Evolutionary conservation across 23 red algal genomes (phyloP).

Genomic region (Agarophyton chilense): DNA sequence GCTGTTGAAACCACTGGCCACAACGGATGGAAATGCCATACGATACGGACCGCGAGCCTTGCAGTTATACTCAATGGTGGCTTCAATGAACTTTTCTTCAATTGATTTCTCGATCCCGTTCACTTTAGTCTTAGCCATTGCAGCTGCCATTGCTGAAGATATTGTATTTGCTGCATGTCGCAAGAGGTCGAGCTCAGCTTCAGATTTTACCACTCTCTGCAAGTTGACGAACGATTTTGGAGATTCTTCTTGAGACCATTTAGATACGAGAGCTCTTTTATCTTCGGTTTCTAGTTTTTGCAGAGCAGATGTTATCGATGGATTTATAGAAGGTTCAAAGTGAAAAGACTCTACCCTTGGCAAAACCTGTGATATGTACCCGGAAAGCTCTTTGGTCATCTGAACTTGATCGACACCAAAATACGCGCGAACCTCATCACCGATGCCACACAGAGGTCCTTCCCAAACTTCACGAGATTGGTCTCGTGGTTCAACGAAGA

Average conservation of each 20-base stretch:
- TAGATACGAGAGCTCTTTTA: constrained; percentile 27
- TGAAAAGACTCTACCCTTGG: constrained; percentile 31
- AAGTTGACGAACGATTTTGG: constrained; percentile 47
- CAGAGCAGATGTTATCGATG: constrained; percentile 36
- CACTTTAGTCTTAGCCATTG: constrained; percentile 60
- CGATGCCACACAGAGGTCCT: constrained; percentile 70
- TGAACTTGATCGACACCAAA: constrained; percentile 53
- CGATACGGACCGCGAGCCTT: constrained; percentile 58
- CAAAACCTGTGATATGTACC: not conserved
- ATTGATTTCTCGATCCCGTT: constrained; percentile 5
- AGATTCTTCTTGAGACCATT: constrained; percentile 8
- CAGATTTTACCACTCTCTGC: constrained; percentile 79
- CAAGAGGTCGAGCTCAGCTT: constrained; percentile 72
- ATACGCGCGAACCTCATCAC: constrained; percentile 46
- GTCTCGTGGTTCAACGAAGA: constrained; percentile 70
- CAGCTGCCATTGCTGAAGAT: constrained; percentile 49
- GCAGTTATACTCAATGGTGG: constrained; percentile 67
- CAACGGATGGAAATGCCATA: constrained; percentile 89
- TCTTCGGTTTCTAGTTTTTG: constrained; percentile 5
- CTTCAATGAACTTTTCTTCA: constrained; percentile 71
- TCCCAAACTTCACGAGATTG: constrained; percentile 85
- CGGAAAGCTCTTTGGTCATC: not conserved
- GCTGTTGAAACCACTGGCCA: constrained; percentile 65
- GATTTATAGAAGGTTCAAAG: constrained; percentile 74
- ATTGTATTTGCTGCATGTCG: constrained; percentile 51